Evolutionary conservation across 2,329 filamentous ascomycete genomes (phyloP).

Genomic region (Penicillium sp.): DNA sequence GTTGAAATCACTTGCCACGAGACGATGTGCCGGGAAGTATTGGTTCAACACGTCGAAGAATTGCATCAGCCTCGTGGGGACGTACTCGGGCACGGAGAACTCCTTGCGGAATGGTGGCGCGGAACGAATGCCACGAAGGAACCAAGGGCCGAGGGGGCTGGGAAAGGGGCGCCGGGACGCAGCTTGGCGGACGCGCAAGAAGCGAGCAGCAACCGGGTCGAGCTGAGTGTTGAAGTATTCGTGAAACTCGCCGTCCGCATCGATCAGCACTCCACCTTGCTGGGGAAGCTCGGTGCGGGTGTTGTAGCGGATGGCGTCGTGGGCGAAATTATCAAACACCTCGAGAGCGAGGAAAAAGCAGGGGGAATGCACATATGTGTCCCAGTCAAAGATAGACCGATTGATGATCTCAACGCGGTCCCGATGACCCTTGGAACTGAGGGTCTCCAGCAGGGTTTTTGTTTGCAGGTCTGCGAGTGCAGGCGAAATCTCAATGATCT

Average conservation of each 20-base stretch:
- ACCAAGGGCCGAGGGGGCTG: slow-evolving; percentile 48
- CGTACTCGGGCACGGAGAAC: slow-evolving; percentile 83
- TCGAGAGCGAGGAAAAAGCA: slow-evolving; percentile 98
- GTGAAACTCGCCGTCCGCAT: slow-evolving; percentile 83
- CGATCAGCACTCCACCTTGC: slow-evolving; percentile 86
- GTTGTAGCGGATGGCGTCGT: slow-evolving; percentile 93
- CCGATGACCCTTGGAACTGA: slow-evolving; percentile 72
- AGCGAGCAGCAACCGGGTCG: slow-evolving; percentile 80
- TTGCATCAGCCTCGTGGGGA: slow-evolving; percentile 91
- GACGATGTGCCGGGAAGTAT: slow-evolving; percentile 86
- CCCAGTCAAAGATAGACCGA: slow-evolving; percentile 92
- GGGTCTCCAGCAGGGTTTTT: slow-evolving; percentile 66
- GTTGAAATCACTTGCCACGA: slow-evolving; percentile 90
- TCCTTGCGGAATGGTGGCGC: slow-evolving; percentile 72
- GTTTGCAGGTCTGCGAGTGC: slow-evolving; percentile 77
- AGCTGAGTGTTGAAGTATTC: slow-evolving; percentile 85
- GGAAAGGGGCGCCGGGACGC: slow-evolving; percentile 55
- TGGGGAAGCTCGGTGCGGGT: slow-evolving; percentile 75
- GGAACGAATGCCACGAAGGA: slow-evolving; percentile 64
- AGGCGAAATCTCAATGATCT: slow-evolving; percentile 92
- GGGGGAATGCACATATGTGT: slow-evolving; percentile 79
- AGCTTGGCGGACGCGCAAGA: slow-evolving; percentile 79
- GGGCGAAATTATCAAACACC: slow-evolving; percentile 97
- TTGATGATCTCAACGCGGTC: slow-evolving; percentile 94
- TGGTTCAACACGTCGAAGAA: slow-evolving; percentile 90